These are phyloP conservation scores for Cryptosporidium ryanae DNA, from an alignment of 169 alveolate species.

Conservation along the genomic window DNA sequence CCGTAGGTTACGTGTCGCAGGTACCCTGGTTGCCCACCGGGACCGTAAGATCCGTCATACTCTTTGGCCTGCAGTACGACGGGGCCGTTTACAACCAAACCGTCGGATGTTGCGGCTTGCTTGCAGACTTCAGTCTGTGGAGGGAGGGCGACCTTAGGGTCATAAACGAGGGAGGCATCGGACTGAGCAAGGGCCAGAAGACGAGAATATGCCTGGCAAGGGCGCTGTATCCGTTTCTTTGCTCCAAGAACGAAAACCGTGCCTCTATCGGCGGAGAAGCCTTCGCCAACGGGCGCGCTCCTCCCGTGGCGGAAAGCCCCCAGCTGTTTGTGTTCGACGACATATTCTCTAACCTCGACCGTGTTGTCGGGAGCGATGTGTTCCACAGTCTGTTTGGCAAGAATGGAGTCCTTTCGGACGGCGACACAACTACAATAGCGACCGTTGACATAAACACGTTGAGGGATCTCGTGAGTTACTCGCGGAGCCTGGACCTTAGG, in stretches of 20 bases:
- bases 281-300: not conserved
- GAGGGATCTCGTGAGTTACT: not conserved
- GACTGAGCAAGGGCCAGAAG: conserved; percentile 60
- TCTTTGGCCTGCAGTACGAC: conserved; percentile 81
- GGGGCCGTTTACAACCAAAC: conserved; percentile 73
- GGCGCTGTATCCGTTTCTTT: conserved; percentile 17
- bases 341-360: conserved; percentile 50
- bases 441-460: conserved; percentile 17
- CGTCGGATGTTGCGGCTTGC: conserved; percentile 78
- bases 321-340: conserved; percentile 49
- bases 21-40: conserved; percentile 86
- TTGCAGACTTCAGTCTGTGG: conserved; percentile 82
- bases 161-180: conserved; percentile 81
- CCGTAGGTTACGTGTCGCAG: conserved; percentile 84
- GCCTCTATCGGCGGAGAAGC: not conserved
- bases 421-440: conserved; percentile 2
- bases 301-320: not conserved
- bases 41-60: conserved; percentile 82
- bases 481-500: not conserved
- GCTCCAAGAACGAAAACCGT: not conserved
- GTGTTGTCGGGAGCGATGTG: conserved; percentile 16
- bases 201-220: conserved; percentile 69
- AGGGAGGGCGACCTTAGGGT: conserved; percentile 80
- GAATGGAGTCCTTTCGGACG: conserved; percentile 32
- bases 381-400: conserved; percentile 33